Evolutionary conservation across 345 rosid species (phyloP).

Genomic region (Kernera saxatilis): DNA sequence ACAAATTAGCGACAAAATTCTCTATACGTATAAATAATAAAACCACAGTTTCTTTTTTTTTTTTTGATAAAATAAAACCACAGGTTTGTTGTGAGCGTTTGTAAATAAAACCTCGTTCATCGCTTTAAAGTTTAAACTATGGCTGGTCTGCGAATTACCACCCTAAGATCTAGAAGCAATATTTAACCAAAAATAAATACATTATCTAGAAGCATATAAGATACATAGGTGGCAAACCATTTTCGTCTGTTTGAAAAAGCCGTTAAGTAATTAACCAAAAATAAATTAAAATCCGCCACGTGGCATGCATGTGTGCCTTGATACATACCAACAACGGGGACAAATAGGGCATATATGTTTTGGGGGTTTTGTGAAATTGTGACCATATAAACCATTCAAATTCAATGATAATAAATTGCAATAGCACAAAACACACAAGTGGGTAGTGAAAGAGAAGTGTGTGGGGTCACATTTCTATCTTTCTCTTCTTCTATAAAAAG

Average conservation of each 20-base stretch:
- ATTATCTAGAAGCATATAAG: not conserved
- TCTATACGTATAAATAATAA: not conserved
- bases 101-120: not conserved
- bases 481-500: constrained; percentile 24
- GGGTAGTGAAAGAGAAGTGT: constrained; percentile 28
- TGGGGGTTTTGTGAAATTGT: constrained; percentile 25
- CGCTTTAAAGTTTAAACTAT: not conserved
- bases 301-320: constrained; percentile 19
- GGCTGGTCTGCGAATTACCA: not conserved
- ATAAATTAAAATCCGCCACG: not conserved
- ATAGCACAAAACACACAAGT: constrained; percentile 24
- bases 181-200: not conserved
- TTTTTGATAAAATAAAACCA: not conserved
- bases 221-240: not conserved
- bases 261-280: not conserved
- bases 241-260: not conserved
- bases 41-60: too few species aligned
- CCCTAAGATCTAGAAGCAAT: not conserved
- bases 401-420: constrained; percentile 21
- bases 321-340: constrained; percentile 21
- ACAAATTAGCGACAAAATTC: not conserved
- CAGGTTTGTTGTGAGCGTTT: not conserved
- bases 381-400: constrained; percentile 23
- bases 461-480: constrained; percentile 22
- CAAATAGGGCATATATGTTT: constrained; percentile 34